phyloP scores from a whole-genome alignment of 2,329 filamentous ascomycete genomes.

The Aspergillus sp. region DNA sequence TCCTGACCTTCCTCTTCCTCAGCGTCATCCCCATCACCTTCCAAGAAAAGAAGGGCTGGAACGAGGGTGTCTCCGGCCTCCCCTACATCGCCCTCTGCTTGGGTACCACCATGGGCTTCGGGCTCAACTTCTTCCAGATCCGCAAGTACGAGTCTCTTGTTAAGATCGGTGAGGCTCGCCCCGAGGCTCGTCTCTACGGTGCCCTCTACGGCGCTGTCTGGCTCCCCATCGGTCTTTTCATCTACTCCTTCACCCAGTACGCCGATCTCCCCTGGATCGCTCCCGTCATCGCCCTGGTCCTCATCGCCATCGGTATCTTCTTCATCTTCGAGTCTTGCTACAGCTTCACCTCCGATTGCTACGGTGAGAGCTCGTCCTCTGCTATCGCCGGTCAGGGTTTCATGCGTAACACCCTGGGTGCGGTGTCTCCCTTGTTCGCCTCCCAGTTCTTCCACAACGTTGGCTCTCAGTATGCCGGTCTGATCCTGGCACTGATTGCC shows the following conservation, averaged over 20 bases:
- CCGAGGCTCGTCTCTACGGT: conserved; percentile 53
- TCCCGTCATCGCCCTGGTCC: conserved; percentile 52
- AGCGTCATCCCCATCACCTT: conserved; percentile 55
- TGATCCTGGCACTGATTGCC: conserved; percentile 52
- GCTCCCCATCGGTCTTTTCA: conserved; percentile 54
- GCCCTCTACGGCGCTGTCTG: conserved; percentile 52
- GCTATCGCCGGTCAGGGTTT: conserved; percentile 55
- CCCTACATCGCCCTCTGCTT: conserved; percentile 56
- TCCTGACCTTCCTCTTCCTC: conserved; percentile 57
- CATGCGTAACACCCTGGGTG: conserved; percentile 57
- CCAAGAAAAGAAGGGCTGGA: conserved; percentile 55
- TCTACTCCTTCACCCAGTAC: conserved; percentile 59
- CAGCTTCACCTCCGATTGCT: conserved; percentile 56
- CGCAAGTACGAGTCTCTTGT: conserved; percentile 51
- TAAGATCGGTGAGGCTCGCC: conserved; percentile 36
- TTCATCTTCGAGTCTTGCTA: conserved; percentile 50
- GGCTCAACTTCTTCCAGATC: conserved; percentile 54
- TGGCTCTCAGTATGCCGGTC: conserved; percentile 55
- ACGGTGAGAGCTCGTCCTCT: conserved; percentile 45
- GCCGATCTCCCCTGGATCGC: conserved; percentile 52
- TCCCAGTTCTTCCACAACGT: conserved; percentile 57
- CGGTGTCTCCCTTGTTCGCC: conserved; percentile 55
- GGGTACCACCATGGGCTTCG: conserved; percentile 53
- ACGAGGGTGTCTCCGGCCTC: conserved; percentile 52
- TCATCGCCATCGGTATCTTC: conserved; percentile 57